Evolutionary conservation across 352 stramenopile genomes (phyloP).

Genomic region (Globisporangium perplexum): DNA sequence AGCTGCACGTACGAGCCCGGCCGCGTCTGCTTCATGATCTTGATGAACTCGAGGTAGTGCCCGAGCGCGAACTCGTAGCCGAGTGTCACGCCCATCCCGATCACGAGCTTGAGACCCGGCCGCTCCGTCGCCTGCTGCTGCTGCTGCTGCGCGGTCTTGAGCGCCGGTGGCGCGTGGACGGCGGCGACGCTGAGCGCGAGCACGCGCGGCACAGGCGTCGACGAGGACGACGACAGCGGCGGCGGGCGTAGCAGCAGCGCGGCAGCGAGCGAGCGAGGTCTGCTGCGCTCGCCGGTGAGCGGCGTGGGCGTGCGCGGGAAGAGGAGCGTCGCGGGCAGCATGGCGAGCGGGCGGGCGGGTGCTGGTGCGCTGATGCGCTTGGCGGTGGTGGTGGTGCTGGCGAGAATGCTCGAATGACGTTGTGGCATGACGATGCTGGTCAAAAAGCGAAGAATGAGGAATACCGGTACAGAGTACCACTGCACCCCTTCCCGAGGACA

Average conservation of each 20-base stretch:
- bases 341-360: too few relatives aligned
- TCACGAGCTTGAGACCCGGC: slow-evolving; percentile 75
- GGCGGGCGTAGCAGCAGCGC: background rate
- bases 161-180: too few relatives aligned
- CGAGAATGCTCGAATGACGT: too few relatives aligned
- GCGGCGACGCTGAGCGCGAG: slow-evolving; percentile 17
- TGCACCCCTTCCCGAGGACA: too few relatives aligned
- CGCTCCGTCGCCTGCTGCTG: slow-evolving; percentile 23
- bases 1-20: slow-evolving; percentile 77
- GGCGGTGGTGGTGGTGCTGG: too few relatives aligned
- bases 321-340: too few relatives aligned
- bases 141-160: slow-evolving; percentile 3
- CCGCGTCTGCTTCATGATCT: slow-evolving; percentile 92
- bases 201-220: background rate
- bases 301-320: background rate
- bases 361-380: too few relatives aligned
- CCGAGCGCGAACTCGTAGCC: slow-evolving; percentile 86
- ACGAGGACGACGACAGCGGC: background rate
- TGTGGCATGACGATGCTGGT: too few relatives aligned
- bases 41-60: slow-evolving; percentile 93
- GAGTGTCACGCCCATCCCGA: slow-evolving; percentile 80
- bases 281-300: background rate
- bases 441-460: too few relatives aligned
- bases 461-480: too few relatives aligned
- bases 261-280: background rate